These are phyloP conservation scores for Isoetes taiwanensis DNA, from an alignment of 75 land plant genomes.

Conservation along the genomic window DNA sequence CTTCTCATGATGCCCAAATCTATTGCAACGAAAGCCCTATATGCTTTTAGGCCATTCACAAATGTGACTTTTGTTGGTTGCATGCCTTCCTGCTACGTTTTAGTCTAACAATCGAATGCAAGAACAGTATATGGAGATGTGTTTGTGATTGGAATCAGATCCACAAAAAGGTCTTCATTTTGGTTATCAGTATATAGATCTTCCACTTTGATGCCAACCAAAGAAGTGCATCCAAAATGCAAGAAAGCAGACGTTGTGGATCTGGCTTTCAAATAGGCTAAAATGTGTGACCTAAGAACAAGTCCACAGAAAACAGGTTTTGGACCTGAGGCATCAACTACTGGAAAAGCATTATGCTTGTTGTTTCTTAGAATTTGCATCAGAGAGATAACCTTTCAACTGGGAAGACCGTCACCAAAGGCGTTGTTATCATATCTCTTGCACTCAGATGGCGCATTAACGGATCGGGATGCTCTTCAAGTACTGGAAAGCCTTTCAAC, in stretches of 20 bases:
- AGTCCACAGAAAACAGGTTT: constrained; percentile 49
- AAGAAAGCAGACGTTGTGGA: no score
- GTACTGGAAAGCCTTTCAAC: constrained; percentile 58
- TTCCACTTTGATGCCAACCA: no score
- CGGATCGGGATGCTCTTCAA: constrained; percentile 57
- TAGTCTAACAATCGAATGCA: no score
- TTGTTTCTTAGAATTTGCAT: constrained; percentile 45
- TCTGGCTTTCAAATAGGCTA: constrained; percentile 45
- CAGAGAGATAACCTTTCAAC: constrained; percentile 51
- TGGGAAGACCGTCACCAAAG: constrained; percentile 48
- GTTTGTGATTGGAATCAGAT: constrained; percentile 38
- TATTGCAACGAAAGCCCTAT: no score
- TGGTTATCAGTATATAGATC: no score
- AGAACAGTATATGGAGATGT: constrained; percentile 42
- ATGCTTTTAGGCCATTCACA: no score
- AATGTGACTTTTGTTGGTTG: no score
- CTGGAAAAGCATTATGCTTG: constrained; percentile 76
- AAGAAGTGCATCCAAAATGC: no score
- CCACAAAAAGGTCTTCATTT: constrained; percentile 36
- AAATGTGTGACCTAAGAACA: constrained; percentile 46
- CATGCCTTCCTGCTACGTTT: no score
- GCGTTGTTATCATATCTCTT: constrained; percentile 43
- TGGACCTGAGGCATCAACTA: constrained; percentile 35
- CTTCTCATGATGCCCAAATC: no score
- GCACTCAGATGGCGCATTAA: constrained; percentile 67